Percentiles rank a stretch among this genome's conserved stretches.
Conservation (phyloP, 192 early-diverging fungal genomes). For the Backusella macrospora region DNA sequence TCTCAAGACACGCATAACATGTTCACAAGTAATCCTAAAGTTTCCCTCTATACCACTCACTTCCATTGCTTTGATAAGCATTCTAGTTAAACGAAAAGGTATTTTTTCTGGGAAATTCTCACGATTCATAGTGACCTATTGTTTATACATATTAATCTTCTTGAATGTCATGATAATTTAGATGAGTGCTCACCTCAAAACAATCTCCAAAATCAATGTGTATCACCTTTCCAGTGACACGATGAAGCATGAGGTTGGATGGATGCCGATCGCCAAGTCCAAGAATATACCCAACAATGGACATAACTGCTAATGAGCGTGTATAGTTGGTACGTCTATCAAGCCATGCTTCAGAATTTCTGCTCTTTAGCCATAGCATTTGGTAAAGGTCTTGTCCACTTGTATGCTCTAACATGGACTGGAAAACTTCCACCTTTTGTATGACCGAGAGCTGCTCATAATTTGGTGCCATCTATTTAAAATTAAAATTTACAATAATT, state of each 20-base stretch:
- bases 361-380: constrained; percentile 92
- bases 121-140: constrained; percentile 87
- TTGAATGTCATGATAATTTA: not conserved
- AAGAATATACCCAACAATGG: constrained; percentile 97
- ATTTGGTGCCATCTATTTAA: constrained; percentile 80
- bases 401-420: constrained; percentile 86
- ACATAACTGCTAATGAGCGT: constrained; percentile 93
- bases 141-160: not conserved
- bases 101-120: constrained; percentile 97
- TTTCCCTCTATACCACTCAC: constrained; percentile 96
- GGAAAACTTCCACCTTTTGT: constrained; percentile 94
- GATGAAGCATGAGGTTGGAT: constrained; percentile 92
- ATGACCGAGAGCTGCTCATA: constrained; percentile 84
- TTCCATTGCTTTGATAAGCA: constrained; percentile 99
- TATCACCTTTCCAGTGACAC: constrained; percentile 87
- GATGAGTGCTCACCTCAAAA: constrained; percentile 72
- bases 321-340: constrained; percentile 95
- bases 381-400: constrained; percentile 91
- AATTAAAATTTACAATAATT: not conserved
- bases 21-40: constrained; percentile 94
- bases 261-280: constrained; percentile 97
- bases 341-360: constrained; percentile 95
- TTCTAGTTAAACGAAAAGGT: constrained; percentile 97
- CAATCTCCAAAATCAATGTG: constrained; percentile 99
- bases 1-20: constrained; percentile 93